phyloP scores from a whole-genome alignment of 192 early-diverging fungal species.

The Coemansia asiatica region DNA sequence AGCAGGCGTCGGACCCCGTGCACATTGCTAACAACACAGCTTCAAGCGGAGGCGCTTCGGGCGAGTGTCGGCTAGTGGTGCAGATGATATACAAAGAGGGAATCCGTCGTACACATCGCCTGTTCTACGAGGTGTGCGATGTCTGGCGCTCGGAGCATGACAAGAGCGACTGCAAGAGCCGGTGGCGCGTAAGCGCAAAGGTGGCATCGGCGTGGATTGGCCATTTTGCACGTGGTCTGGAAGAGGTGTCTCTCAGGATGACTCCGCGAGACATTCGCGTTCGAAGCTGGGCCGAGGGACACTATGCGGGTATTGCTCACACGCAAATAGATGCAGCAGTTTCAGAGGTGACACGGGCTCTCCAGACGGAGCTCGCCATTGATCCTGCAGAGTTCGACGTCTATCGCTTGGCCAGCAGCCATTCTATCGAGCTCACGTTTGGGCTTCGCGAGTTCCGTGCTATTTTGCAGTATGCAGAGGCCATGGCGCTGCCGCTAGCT shows the following conservation, averaged over 20 bases:
- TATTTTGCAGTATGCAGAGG: conserved; percentile 50
- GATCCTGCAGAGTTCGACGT: conserved; percentile 51
- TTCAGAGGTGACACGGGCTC: conserved; percentile 27
- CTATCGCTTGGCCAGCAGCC: conserved; percentile 25
- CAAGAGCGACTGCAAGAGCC: conserved; percentile 42
- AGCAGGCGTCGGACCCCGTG: conserved; percentile 21
- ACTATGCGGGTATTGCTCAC: conserved; percentile 12
- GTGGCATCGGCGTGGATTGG: conserved; percentile 44
- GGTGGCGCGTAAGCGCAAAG: conserved; percentile 45
- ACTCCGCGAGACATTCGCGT: conserved; percentile 21
- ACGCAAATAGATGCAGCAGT: conserved; percentile 25
- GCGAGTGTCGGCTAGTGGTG: conserved; percentile 48
- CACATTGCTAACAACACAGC: conserved; percentile 8
- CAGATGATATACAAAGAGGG: conserved; percentile 46
- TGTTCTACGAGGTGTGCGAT: conserved; percentile 54
- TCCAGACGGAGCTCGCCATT: conserved; percentile 48
- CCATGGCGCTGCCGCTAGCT: conserved; percentile 38
- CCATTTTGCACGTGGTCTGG: conserved; percentile 50
- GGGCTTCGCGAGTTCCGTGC: conserved; percentile 52
- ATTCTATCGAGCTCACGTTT: conserved; percentile 47
- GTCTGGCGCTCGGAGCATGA: conserved; percentile 41
- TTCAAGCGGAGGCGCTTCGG: neutral
- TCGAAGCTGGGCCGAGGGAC: conserved; percentile 46
- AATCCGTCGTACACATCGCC: conserved; percentile 45
- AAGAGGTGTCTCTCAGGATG: conserved; percentile 53